phyloP scores from a whole-genome alignment of 1,284 basidiomycete species.

The Paramarasmius palmivorus region DNA sequence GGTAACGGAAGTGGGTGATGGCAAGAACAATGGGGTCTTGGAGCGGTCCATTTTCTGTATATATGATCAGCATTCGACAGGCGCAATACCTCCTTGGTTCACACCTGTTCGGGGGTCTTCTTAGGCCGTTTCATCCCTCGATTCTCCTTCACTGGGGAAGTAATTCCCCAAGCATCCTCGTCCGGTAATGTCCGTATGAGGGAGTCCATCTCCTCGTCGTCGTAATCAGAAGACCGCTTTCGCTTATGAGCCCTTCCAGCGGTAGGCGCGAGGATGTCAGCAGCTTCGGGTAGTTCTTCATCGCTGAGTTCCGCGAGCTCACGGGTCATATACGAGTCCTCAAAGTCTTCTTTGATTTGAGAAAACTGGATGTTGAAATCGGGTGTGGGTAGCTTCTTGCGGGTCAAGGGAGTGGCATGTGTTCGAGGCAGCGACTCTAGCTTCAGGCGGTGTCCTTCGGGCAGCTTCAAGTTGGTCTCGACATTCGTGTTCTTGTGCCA shows the following conservation, averaged over 20 bases:
- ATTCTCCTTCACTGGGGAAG: neutral
- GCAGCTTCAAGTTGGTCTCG: conserved; percentile 38
- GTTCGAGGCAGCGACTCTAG: conserved; percentile 28
- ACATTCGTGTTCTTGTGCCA: conserved; percentile 47
- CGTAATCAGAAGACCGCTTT: conserved; percentile 31
- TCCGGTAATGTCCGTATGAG: conserved; percentile 23
- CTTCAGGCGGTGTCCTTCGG: conserved; percentile 48
- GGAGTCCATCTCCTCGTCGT: conserved; percentile 37
- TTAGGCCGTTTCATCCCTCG: neutral
- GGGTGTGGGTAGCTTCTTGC: conserved; percentile 35
- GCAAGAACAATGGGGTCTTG: neutral
- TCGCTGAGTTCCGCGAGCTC: conserved; percentile 19
- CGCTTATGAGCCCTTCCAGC: conserved; percentile 8
- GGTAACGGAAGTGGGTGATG: neutral
- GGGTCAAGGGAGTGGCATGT: conserved; percentile 17
- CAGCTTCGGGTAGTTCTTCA: conserved; percentile 47
- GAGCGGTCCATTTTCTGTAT: neutral
- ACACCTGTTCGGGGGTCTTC: no score
- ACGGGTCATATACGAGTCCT: conserved; percentile 1
- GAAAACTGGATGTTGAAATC: conserved; percentile 57
- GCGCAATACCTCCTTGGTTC: no score
- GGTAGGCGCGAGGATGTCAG: conserved; percentile 30
- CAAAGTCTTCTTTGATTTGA: conserved; percentile 38
- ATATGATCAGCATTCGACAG: no score
- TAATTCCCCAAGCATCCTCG: conserved; percentile 8